Evolutionary conservation across 805 yeast species (phyloP).

Genomic region (Saturnispora dispora): DNA sequence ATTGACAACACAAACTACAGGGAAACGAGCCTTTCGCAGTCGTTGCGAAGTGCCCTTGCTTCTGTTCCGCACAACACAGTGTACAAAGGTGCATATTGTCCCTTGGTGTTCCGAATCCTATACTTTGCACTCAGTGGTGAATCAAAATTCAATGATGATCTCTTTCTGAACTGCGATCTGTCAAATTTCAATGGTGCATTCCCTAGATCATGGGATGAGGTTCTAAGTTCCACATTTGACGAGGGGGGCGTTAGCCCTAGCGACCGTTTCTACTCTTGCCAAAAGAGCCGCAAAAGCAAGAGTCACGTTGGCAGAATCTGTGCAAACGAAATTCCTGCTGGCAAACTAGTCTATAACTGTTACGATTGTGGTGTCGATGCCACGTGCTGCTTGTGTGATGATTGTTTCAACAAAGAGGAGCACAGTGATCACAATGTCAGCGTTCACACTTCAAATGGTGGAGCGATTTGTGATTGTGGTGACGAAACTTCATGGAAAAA

Average conservation of each 20-base stretch:
- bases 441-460: constrained; percentile 40
- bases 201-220: constrained; percentile 21
- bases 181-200: constrained; percentile 9
- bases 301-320: constrained; percentile 58
- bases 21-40: constrained; percentile 5
- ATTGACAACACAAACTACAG: constrained; percentile 6
- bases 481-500: constrained; percentile 55
- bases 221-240: constrained; percentile 11
- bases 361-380: constrained; percentile 69
- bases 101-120: constrained; percentile 10
- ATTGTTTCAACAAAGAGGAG: constrained; percentile 63
- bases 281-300: constrained; percentile 15
- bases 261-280: constrained; percentile 19
- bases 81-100: constrained; percentile 7
- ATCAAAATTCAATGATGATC: constrained; percentile 6
- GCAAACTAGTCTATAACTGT: constrained; percentile 66
- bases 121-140: constrained; percentile 13
- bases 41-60: constrained; percentile 6
- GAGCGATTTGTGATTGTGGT: constrained; percentile 69
- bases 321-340: constrained; percentile 49
- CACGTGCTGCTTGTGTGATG: constrained; percentile 66
- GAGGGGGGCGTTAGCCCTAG: constrained; percentile 2
- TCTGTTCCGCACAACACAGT: constrained; percentile 6
- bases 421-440: constrained; percentile 60
- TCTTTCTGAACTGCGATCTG: constrained; percentile 7